A percentile compares a stretch with the other conserved stretches of the same genome.
phyloP scores from a whole-genome alignment of 2,329 filamentous ascomycete genomes.

The Colletotrichum caudatum region DNA sequence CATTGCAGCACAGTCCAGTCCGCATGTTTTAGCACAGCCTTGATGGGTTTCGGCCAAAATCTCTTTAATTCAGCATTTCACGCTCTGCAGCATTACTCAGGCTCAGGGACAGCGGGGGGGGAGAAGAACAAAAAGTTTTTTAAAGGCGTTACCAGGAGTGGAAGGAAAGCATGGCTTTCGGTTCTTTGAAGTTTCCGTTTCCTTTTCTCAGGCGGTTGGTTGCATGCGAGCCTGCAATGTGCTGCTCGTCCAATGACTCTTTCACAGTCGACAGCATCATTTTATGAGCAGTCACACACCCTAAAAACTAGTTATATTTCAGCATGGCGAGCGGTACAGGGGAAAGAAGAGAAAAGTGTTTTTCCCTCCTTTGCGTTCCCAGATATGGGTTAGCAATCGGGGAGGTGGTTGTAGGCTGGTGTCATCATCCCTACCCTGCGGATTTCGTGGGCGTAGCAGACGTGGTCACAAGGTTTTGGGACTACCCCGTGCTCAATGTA shows the following conservation, averaged over 20 bases:
- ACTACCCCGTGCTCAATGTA: constrained; percentile 23
- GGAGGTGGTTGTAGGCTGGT: background rate
- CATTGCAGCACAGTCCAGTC: constrained; percentile 48
- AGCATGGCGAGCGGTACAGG: constrained; percentile 34
- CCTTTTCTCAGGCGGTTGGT: constrained; percentile 14
- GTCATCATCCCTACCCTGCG: background rate
- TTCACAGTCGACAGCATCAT: constrained; percentile 36
- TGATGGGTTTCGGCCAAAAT: constrained; percentile 7
- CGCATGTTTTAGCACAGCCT: constrained; percentile 15
- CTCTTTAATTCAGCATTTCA: constrained; percentile 22
- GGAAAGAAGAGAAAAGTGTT: constrained; percentile 21
- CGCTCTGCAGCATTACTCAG: constrained; percentile 33
- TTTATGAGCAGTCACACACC: constrained; percentile 29
- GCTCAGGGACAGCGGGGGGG: constrained; percentile 16
- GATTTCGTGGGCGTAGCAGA: background rate
- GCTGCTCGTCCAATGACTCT: constrained; percentile 25
- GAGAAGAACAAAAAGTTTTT: constrained; percentile 13
- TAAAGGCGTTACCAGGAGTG: constrained; percentile 31
- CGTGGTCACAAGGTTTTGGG: background rate
- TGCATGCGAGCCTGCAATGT: constrained; percentile 31
- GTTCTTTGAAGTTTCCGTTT: constrained; percentile 8
- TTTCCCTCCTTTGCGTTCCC: background rate
- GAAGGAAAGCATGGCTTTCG: constrained; percentile 35
- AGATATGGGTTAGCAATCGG: background rate
- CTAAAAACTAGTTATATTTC: constrained; percentile 35